phyloP scores from a whole-genome alignment of 1,139 yeast genomes.

The Candida sp. region DNA sequence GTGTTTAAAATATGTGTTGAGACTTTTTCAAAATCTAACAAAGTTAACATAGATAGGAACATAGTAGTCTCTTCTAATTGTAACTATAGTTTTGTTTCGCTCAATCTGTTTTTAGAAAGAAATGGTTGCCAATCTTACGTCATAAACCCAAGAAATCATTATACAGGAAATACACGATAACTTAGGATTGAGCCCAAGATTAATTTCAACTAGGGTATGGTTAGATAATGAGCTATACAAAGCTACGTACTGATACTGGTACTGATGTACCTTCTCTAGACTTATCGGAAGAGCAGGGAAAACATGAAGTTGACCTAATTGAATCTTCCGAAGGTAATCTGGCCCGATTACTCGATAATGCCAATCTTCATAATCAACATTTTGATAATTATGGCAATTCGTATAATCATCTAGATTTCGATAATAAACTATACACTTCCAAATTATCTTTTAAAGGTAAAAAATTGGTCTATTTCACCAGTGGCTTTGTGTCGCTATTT shows the following conservation, averaged over 20 bases:
- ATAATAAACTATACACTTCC: conserved; percentile 31
- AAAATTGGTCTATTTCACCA: conserved; percentile 63
- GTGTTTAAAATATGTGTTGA: too few relatives aligned
- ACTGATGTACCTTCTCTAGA: neutral
- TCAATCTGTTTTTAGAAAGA: too few relatives aligned
- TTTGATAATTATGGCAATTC: conserved; percentile 32
- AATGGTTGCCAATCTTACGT: too few relatives aligned
- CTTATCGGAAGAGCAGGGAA: neutral
- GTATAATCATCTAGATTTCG: conserved; percentile 38
- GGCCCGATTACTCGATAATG: neutral
- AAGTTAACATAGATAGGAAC: too few relatives aligned
- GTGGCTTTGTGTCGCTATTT: conserved; percentile 78
- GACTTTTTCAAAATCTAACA: too few relatives aligned
- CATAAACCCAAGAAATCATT: too few relatives aligned
- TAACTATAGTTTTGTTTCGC: too few relatives aligned
- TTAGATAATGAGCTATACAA: neutral
- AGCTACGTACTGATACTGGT: neutral
- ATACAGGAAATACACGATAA: neutral
- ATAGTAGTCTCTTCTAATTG: too few relatives aligned
- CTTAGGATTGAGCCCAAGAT: neutral
- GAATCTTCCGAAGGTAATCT: neutral
- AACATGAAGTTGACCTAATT: neutral
- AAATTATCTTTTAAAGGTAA: conserved; percentile 36
- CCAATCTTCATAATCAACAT: neutral
- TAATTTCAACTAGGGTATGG: neutral